Evolutionary conservation across 164 flowering plant species (phyloP), one percentile per base, ranked within the genome.

Genomic region (Magnolia kwangsiensis): DNA sequence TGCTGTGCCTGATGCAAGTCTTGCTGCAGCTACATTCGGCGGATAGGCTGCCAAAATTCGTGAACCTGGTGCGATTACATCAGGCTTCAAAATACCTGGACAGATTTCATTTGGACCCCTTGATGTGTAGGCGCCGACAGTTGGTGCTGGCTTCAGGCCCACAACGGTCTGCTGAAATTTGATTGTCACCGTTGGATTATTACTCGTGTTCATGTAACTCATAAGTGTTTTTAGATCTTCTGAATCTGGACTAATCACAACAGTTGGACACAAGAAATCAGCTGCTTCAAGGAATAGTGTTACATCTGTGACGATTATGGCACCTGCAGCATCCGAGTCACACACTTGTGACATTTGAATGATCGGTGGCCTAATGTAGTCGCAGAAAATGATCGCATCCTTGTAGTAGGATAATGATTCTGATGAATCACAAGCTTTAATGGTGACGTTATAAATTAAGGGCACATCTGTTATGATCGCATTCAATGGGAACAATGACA

Each of bases 101-200:
- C n/a, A 63, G 50, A 16, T 64, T 14, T 24, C 63, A 18, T 74
- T 72, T 23, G 83, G 81, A 4, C 81, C 83, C n/a, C 83, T 72
- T 3, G 95, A 92, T 78, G 85, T 87, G 82, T 81, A 93, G 58
- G 65, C 55, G 1, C 94, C 78, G 59, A 84, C 86, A 14, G 23
- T 67, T 2, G 94, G 97, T 11, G 92, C 87, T 3, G 88, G 86
- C 65, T 84, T 87, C 0, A 76, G 64, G 1, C 90, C 90, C 1
- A 86, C 37, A 1, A 63, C 0, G 1, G 92, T 89, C 61, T 81
- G 70, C 16, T 67, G 31, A 49, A 88, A 88, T 3, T 74, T 51
- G 3, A 88, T 6, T 7, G 64, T 81, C 3, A 79, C 89, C 49
- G 11, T 81, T 21, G 90, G 59, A 1, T 73, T 63, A 10, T 7